These are phyloP conservation scores for Lomentospora prolificans DNA, from an alignment of 2,329 filamentous ascomycete genomes.

Conservation along the genomic window DNA sequence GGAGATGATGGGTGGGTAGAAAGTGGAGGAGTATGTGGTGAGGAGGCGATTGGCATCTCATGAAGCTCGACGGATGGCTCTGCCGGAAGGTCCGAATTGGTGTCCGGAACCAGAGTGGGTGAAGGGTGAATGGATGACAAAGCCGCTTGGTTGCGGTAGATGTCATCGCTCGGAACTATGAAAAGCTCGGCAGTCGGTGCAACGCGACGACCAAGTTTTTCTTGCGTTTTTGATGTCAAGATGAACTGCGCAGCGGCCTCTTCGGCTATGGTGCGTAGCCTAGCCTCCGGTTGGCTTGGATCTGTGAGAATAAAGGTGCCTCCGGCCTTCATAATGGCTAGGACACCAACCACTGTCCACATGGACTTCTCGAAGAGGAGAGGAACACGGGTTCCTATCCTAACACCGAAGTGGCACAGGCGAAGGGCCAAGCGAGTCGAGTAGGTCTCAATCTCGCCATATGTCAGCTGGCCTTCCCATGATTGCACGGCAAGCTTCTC, in stretches of 20 bases:
- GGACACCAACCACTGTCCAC: constrained; percentile 34
- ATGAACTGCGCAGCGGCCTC: constrained; percentile 29
- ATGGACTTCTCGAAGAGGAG: constrained; percentile 41
- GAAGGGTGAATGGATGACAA: constrained; percentile 20
- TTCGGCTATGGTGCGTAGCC: constrained; percentile 33
- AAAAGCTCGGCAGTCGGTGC: constrained; percentile 18
- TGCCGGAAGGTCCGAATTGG: constrained; percentile 11
- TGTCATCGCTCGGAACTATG: constrained; percentile 16
- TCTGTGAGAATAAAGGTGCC: constrained; percentile 37
- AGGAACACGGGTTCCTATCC: constrained; percentile 31
- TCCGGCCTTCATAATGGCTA: constrained; percentile 39
- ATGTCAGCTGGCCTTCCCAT: constrained; percentile 39
- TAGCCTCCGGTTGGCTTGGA: constrained; percentile 33
- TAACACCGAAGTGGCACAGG: constrained; percentile 26
- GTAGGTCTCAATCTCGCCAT: constrained; percentile 30
- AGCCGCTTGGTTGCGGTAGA: constrained; percentile 6
- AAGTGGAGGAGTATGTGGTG: neutral
- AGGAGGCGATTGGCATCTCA: neutral
- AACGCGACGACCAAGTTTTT: constrained; percentile 26
- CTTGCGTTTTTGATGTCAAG: constrained; percentile 29
- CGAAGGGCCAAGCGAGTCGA: constrained; percentile 31
- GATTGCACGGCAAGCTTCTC: constrained; percentile 34
- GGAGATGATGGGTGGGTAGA: neutral
- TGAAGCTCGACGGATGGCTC: neutral
- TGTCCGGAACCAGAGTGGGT: constrained; percentile 9